Base-by-base conservation (phyloP, 1,284 basidiomycete species). In the Ustilago bromivora region DNA sequence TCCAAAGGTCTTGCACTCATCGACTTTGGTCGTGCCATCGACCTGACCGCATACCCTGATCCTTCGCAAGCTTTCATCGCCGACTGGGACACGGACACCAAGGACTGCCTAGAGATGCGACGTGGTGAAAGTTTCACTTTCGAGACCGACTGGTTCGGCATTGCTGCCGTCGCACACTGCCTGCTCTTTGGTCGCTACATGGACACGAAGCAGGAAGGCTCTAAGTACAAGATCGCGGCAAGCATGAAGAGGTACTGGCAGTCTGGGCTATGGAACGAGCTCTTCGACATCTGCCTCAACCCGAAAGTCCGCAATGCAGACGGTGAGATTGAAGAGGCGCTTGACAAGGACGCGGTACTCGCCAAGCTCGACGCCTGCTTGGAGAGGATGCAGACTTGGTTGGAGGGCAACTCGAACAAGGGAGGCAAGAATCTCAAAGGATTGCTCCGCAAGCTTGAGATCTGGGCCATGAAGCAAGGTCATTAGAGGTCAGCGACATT, bases 171-270 rank as follows among this genome's bases (percentile, higher is more conserved):
- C 79, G 90, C 95, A 36, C 96, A 95, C 88, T 97, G 94, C 88
- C 91, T 99, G 90, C 90, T 99, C 32, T 98, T 96, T 84, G 96
- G 96, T 31, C 94, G 94, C 87, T 97, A 98, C 88, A 94, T 86
- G 66, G 81, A 84, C 35, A 73, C 73, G 0, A 82, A 69, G 5
- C 54, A 56, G 2, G 66, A 64, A 32, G 69, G 57, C 10, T 46
- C 34, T 1, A 58, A 58, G 41, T 61, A 53, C 41, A 68, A 61
- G 34, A 67, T 84, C 46, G 88, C 90, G 28, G 91, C 92, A 47
- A 90, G 92, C 23, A 89, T 98, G 80, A 96, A 95, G 87, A 89
- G 97, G 76, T 99, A 99, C 87, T 98, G 97, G 94, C 96, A 99
- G 87, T 90, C 89, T 46, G 92, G 93, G 17, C 87, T 98, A 19